Evolutionary conservation across 1,139 yeast genomes (phyloP), one percentile per base, ranked within the genome.

Genomic region (Hyphopichia khmerensis): DNA sequence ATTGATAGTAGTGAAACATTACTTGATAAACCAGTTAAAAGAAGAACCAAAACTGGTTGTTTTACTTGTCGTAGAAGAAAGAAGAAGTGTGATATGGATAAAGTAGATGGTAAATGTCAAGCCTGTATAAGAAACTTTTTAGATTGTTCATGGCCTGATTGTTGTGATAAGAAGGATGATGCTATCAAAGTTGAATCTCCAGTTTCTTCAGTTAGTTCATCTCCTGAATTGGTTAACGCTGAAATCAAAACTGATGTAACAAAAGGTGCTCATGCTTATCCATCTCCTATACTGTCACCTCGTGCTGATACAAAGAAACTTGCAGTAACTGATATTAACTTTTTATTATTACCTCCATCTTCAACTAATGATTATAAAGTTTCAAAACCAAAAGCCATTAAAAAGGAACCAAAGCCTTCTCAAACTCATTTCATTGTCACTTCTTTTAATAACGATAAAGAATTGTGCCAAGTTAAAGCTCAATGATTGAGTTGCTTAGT

Each of bases 121-220:
- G 77, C 69, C 3, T 73, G 79, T 47, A 65, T 72, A 11, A 60
- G 79, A 48, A 73, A 73, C 64, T 73, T 72, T 44, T 62, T 73
- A 43, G 74, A 70, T 44, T 73, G 79, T 49, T 63, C 69, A 37
- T 76, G 79, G 69, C 78, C 79, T 4, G 57, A 51, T 29, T 41
- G 50, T 3, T 26, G 29, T 26, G 32, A 14, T 4, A 29, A 29
- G 32, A 15, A 15, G 8, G 17, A 29, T n/a, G 16, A 13, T n/a
- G 32, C 16, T 14, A 29, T 14, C 8, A 29, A 15, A 14, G 32
- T 29, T 15, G 17, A n/a, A 29, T 8, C 8, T 5, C 16, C 32
- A 29, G n/a, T 7, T 15, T n/a, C n/a, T n/a, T 29, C 32, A 29
- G 10, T 27, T n/a, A 23, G 26, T n/a, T n/a, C 13, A 7, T 37